A percentile compares a stretch with the other conserved stretches of the same genome.
These are phyloP conservation scores for Parachaetomium inaequale DNA, from an alignment of 495 filamentous ascomycete genomes.

Conservation along the genomic window DNA sequence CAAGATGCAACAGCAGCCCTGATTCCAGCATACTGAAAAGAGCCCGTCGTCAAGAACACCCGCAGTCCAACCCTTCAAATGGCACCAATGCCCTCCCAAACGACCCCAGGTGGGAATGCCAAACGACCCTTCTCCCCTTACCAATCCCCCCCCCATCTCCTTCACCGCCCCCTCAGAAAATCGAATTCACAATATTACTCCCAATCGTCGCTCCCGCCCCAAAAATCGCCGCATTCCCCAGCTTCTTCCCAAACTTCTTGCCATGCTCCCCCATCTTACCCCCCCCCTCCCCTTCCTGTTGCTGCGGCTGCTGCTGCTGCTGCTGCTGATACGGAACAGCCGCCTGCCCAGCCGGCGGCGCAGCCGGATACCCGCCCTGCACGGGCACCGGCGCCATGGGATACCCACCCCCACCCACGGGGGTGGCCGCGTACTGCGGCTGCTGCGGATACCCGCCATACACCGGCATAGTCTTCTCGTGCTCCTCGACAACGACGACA, in stretches of 20 bases:
- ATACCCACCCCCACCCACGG: constrained; percentile 3
- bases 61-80: no score
- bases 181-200: constrained; percentile 85
- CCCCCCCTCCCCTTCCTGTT: constrained; percentile 21
- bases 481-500: constrained; percentile 53
- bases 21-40: no score
- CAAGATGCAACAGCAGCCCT: no score
- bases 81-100: no score
- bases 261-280: constrained; percentile 54
- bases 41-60: no score
- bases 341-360: constrained; percentile 36
- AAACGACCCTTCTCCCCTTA: background rate
- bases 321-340: constrained; percentile 32
- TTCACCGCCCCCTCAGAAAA: constrained; percentile 69
- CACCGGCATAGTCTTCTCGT: background rate
- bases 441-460: background rate
- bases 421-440: constrained; percentile 3
- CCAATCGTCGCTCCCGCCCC: constrained; percentile 89
- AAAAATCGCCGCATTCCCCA: constrained; percentile 73
- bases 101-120: no score
- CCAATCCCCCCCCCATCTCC: background rate
- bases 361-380: constrained; percentile 20
- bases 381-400: constrained; percentile 14
- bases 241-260: constrained; percentile 76
- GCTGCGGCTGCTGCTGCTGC: constrained; percentile 39